These are phyloP conservation scores for Hansenula lynferdii DNA, from an alignment of 1,139 yeast genomes.

Conservation along the genomic window DNA sequence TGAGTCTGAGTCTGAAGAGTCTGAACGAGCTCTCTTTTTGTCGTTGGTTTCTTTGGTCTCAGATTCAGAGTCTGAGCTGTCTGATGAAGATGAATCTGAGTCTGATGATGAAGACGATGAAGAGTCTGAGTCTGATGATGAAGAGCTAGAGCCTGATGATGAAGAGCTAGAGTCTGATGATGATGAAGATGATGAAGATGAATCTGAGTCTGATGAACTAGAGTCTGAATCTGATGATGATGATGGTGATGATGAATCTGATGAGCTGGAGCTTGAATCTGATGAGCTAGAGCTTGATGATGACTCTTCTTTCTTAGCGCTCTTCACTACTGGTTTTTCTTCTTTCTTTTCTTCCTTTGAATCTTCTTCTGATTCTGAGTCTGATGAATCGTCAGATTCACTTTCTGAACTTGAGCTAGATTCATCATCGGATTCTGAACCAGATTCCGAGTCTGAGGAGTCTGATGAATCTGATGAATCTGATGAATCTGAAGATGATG, in stretches of 20 bases:
- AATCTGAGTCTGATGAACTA: too few relatives aligned
- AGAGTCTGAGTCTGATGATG: too few relatives aligned
- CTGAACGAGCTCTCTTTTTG: constrained; percentile 13
- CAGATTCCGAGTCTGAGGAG: constrained; percentile 8
- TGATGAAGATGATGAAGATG: constrained; percentile 7
- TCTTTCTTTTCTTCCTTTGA: background rate
- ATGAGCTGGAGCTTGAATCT: too few relatives aligned
- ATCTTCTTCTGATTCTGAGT: constrained; percentile 5
- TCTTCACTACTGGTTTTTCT: too few relatives aligned
- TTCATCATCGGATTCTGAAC: constrained; percentile 4
- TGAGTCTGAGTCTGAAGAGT: constrained; percentile 15
- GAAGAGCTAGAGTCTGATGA: constrained; percentile 4
- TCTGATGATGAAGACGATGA: too few relatives aligned
- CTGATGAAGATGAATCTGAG: constrained; percentile 11
- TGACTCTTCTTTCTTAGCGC: constrained; percentile 5
- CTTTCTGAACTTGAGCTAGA: constrained; percentile 2
- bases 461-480: constrained; percentile 4
- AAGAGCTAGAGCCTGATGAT: too few relatives aligned
- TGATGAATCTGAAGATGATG: constrained; percentile 1
- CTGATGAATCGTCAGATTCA: background rate
- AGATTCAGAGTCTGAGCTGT: constrained; percentile 7
- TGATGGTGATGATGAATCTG: too few relatives aligned
- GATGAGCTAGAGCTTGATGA: constrained; percentile 4
- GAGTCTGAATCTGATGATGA: constrained; percentile 20
- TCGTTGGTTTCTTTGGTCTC: constrained; percentile 1